Base-by-base conservation (phyloP, 1,139 yeast genomes). In the Hyphopichia pseudoburtonii region DNA sequence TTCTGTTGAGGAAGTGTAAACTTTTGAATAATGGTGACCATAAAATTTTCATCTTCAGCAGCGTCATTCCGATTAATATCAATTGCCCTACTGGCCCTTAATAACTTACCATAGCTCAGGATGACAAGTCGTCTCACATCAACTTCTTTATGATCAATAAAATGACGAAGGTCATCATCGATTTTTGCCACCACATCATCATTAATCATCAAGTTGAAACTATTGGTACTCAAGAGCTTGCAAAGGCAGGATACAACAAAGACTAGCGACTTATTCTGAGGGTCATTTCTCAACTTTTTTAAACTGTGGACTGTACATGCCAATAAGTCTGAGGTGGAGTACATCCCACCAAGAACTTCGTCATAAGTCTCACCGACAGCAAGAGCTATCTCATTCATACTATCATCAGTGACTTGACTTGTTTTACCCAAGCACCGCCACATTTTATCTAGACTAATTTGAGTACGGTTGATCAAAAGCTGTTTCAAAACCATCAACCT, bases 51-150 rank as follows among this genome's bases (percentile, higher is more conserved):
- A 10, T 46, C 49, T 2, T 32, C 38, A 11, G 37, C 28, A 6
- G 38, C 37, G 17, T 34, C 38, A 11, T 29, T 22, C 12, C 43
- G 49, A 11, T 24, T 34, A 0, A 43, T 17, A 32, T 36, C 36
- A 9, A 40, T 27, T 17, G 32, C 19, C 35, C 50, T 43, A 1
- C 53, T 47, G 3, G 61, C 56, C 32, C 50, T 56, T 32, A 64
- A 39, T 32, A 69, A 40, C 33, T 53, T 58, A 4, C 76, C 71
- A 42, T 71, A 76, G n/a, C 63, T 60, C 33, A 70, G 59, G 10
- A 71, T 61, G 1, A 70, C 69, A 17, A 53, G 45, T 40, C 76
- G 57, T 43, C 79, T 55, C 6, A 73, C 52, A 28, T 66, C 72
- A 8, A 71, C 71, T 17, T 62, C 64, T 1, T 51, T 54, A 40